These are phyloP conservation scores for Scutellaria baicalensis DNA, from an alignment of 257 asterid species.

Conservation along the genomic window DNA sequence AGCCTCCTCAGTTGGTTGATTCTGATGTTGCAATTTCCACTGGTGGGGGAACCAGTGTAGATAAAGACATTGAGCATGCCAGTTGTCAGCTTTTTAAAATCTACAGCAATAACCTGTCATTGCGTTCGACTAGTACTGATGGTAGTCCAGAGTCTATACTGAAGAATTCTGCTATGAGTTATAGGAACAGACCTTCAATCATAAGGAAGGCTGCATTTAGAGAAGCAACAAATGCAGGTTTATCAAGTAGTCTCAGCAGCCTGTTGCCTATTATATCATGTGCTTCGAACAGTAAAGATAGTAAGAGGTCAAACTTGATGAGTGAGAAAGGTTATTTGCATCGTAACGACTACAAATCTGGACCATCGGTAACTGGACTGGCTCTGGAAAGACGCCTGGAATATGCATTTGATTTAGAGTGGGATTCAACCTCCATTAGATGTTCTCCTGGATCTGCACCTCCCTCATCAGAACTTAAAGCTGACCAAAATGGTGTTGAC, in stretches of 20 bases:
- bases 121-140: slow-evolving; percentile 21
- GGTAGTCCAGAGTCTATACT: slow-evolving; percentile 50
- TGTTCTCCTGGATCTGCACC: slow-evolving; percentile 33
- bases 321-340: slow-evolving; percentile 16
- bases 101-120: slow-evolving; percentile 27
- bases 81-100: slow-evolving; percentile 16
- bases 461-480: slow-evolving; percentile 22
- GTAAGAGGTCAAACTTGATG: slow-evolving; percentile 11
- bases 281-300: slow-evolving; percentile 17
- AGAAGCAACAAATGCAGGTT: slow-evolving; percentile 15
- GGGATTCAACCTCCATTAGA: slow-evolving; percentile 31
- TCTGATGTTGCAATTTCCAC: neutral
- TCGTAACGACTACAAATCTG: slow-evolving; percentile 22
- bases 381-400: slow-evolving; percentile 57
- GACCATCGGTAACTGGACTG: slow-evolving; percentile 28
- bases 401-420: slow-evolving; percentile 53
- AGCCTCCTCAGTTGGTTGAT: slow-evolving; percentile 30
- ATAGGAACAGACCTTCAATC: slow-evolving; percentile 65
- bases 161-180: slow-evolving; percentile 62
- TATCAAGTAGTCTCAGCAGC: slow-evolving; percentile 14
- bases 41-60: slow-evolving; percentile 3
- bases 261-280: slow-evolving; percentile 8
- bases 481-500: slow-evolving; percentile 29
- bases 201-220: slow-evolving; percentile 37
- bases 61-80: slow-evolving; percentile 2